Percentiles rank a stretch among this genome's conserved stretches.
phyloP scores from a whole-genome alignment of 352 stramenopile genomes.

The Phytophthora lateralis region DNA sequence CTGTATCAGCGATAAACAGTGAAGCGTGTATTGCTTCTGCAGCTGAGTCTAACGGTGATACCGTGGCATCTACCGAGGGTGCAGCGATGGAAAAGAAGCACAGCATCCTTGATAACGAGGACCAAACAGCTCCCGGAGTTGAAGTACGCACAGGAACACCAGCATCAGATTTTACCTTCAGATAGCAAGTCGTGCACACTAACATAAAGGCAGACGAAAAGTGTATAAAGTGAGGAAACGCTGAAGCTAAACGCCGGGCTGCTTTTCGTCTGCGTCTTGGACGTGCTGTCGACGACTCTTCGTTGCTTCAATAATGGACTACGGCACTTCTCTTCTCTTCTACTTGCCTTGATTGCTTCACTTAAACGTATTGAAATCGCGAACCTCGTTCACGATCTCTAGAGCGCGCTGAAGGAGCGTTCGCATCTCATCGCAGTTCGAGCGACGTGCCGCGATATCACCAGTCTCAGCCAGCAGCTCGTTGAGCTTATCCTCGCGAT shows the following conservation, averaged over 20 bases:
- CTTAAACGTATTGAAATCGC: slow-evolving; percentile 98
- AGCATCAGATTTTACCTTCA: slow-evolving; percentile 15
- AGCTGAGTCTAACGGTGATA: neutral
- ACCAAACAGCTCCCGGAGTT: neutral
- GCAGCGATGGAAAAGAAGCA: slow-evolving; percentile 9
- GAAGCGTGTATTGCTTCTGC: neutral
- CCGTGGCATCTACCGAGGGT: neutral
- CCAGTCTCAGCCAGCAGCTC: slow-evolving; percentile 95
- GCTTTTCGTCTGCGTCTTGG: slow-evolving; percentile 8
- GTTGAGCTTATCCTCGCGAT: slow-evolving; percentile 96
- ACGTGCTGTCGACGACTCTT: slow-evolving; percentile 2
- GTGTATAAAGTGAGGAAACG: slow-evolving; percentile 9
- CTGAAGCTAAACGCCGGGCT: slow-evolving; percentile 1
- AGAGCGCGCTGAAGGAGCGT: slow-evolving; percentile 95
- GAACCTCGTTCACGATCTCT: slow-evolving; percentile 98
- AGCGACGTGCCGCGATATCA: slow-evolving; percentile 94
- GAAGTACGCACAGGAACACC: slow-evolving; percentile 26
- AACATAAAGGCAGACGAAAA: slow-evolving; percentile 26
- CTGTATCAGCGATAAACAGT: neutral
- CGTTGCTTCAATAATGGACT: slow-evolving; percentile 16
- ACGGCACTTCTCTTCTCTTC: slow-evolving; percentile 18
- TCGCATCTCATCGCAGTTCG: slow-evolving; percentile 97
- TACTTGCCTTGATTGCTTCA: slow-evolving; percentile 44
- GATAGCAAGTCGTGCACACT: slow-evolving; percentile 4
- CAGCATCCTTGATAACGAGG: neutral